Evolutionary conservation across 495 filamentous ascomycete genomes (phyloP), one percentile per base, ranked within the genome.

Genomic region (Mycothermus thermophilus): DNA sequence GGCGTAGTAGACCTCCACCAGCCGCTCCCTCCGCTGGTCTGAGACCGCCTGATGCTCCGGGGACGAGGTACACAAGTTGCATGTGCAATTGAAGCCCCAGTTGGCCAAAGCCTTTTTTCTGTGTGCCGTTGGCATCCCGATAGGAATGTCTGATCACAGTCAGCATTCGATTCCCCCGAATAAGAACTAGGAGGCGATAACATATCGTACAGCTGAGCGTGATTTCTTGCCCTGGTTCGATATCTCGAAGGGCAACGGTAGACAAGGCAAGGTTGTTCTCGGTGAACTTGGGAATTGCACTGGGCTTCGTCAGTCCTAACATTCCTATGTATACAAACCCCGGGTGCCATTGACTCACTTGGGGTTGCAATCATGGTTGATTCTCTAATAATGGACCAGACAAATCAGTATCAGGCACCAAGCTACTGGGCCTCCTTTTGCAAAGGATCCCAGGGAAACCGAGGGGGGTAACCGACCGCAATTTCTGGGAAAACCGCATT

Each of bases 61-160:
- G 2, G 44, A 23, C 1, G 54, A 35, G 3, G 48, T 28, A 32
- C 57, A 60, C 3, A 56, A 34, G 2, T 47, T 40, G 22, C 57
- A 58, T 4, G 48, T 54, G 38, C 57, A 60, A 23, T 51, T 50
- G 41, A 60, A 60, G 9, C 44, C 44, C 54, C 54, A 60, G 30
- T 54, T 53, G 3, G 26, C 32, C 13, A 60, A 45, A 4, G 44
- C 35, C 7, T 37, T 14, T 8, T 34, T 34, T 2, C 57, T 44
- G 17, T 56, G 38, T 3, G 37, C 17, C 0, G 48, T 46, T 23
- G 46, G 42, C 41, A 58, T 48, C 6, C 56, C 54, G n/a, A 57
- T n/a, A n/a, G n/a, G n/a, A n/a, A n/a, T n/a, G n/a, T n/a, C n/a
- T n/a, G n/a, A n/a, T n/a, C n/a, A n/a, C n/a, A n/a, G n/a, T n/a